Evolutionary conservation across 1,284 basidiomycete species (phyloP), one percentile per base, ranked within the genome.

Genomic region (Leccinum variabile): DNA sequence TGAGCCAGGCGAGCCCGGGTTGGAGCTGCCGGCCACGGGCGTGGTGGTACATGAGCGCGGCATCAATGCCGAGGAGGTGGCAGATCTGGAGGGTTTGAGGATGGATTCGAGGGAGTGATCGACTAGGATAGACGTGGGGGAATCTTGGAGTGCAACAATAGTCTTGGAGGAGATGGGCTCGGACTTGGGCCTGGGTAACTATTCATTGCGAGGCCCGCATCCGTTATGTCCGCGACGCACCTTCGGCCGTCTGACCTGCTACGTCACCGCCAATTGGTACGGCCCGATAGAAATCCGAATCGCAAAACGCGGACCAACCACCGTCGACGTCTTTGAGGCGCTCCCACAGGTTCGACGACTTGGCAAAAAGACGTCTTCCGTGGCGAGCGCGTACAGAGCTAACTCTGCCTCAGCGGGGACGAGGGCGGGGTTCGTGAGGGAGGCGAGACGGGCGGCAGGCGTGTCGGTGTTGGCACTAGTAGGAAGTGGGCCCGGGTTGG

Each of bases 241-340:
- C 83, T 70, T 91, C 88, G 9, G 85, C 87, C 0, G 87, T 86
- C 63, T 87, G 75, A 3, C 90, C 91, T 1, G 90, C 91, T 67
- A 88, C 90, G 70, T 94, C 91, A 0, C 92, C 92, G 0, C 91
- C 92, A 0, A 82, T 84, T 1, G 92, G 90, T 54, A 77, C 84
- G 6, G 88, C 79, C n/a, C 74, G 78, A 41, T 81, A 72, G 64
- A 94, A 90, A 50, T 85, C 78, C 1, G 84, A 82, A 72, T 94
- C 91, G 25, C 90, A 90, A 69, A 94, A 95, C 3, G 84, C 84
- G 16, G 89, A 86, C 63, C 79, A 85, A 3, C 83, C 81, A 1
- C 93, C 92, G 65, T 95, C 93, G 46, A 95, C 84, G 69, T 97
- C 95, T 67, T 92, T 91, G 25, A 97, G 78, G 16, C 88, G 85